Evolutionary conservation across 495 filamentous ascomycete species (phyloP).

Genomic region (Annulohypoxylon stygium): DNA sequence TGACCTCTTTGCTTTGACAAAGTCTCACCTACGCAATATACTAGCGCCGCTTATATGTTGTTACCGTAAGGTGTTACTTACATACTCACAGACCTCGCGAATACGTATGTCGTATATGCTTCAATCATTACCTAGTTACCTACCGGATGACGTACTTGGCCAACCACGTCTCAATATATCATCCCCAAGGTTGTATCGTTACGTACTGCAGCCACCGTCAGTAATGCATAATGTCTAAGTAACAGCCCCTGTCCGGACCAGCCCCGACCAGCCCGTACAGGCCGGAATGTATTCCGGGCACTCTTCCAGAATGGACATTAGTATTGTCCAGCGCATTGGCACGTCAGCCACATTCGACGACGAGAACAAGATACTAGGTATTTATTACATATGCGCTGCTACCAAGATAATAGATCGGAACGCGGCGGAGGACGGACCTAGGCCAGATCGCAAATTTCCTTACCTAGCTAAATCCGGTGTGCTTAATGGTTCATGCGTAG

Average conservation of each 20-base stretch:
- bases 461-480: conserved; percentile 63
- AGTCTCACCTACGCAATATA: conserved; percentile 32
- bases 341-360: not conserved
- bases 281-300: conserved; percentile 29
- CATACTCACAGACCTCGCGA: not conserved
- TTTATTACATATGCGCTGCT: not conserved
- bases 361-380: conserved; percentile 2
- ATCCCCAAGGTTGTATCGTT: not conserved
- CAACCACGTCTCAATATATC: conserved; percentile 5
- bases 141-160: conserved; percentile 29
- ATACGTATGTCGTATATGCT: not conserved
- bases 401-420: conserved; percentile 56
- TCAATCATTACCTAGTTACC: not conserved
- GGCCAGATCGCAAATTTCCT: conserved; percentile 60
- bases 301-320: conserved; percentile 30
- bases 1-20: conserved; percentile 6
- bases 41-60: not conserved
- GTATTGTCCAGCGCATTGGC: conserved; percentile 2
- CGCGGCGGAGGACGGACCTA: conserved; percentile 69
- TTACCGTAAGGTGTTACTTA: not conserved
- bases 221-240: conserved; percentile 23
- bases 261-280: conserved; percentile 28
- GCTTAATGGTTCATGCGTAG: conserved; percentile 56
- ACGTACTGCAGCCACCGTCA: conserved; percentile 4
- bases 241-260: conserved; percentile 32